A percentile compares a stretch with the other conserved stretches of the same genome.
Conservation (phyloP, 2,329 filamentous ascomycete species). For the Blastomyces gilchristii region DNA sequence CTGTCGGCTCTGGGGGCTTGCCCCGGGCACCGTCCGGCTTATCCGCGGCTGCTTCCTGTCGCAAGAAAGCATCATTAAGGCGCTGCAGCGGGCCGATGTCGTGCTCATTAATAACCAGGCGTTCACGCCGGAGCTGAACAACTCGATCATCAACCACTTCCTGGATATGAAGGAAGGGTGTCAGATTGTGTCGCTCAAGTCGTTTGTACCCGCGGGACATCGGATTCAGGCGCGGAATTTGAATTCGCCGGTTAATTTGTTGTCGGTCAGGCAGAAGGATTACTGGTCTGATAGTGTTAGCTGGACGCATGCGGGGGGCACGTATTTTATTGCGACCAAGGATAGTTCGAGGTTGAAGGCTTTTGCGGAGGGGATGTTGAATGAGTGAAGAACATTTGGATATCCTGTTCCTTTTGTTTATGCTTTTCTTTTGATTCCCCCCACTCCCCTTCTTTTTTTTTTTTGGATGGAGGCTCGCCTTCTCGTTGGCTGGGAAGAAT, state of each 20-base stretch:
- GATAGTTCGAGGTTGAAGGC: slow-evolving; percentile 47
- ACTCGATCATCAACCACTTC: slow-evolving; percentile 76
- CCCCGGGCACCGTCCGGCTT: slow-evolving; percentile 67
- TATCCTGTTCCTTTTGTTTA: too few species aligned
- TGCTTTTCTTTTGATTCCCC: too few species aligned
- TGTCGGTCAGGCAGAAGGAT: slow-evolving; percentile 62
- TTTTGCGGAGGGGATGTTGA: slow-evolving; percentile 34
- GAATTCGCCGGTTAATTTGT: slow-evolving; percentile 69
- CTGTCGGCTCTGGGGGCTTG: slow-evolving; percentile 79
- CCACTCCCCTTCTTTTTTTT: too few species aligned
- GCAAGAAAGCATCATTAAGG: slow-evolving; percentile 57
- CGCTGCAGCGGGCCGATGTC: slow-evolving; percentile 80
- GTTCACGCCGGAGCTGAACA: slow-evolving; percentile 80
- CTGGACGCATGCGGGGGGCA: slow-evolving; percentile 76
- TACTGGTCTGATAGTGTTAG: slow-evolving; percentile 67
- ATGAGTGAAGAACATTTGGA: slow-evolving; percentile 13
- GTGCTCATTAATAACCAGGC: slow-evolving; percentile 97
- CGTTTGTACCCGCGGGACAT: slow-evolving; percentile 73
- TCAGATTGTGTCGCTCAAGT: slow-evolving; percentile 82
- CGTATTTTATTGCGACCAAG: slow-evolving; percentile 81
- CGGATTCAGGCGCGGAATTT: slow-evolving; percentile 63
- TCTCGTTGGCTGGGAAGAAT: too few species aligned
- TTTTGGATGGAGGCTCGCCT: too few species aligned
- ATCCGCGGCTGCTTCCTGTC: slow-evolving; percentile 76
- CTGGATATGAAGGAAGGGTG: slow-evolving; percentile 85